phyloP scores from a whole-genome alignment of 768 basidiomycete genomes.

The Naematelia aurantialba region DNA sequence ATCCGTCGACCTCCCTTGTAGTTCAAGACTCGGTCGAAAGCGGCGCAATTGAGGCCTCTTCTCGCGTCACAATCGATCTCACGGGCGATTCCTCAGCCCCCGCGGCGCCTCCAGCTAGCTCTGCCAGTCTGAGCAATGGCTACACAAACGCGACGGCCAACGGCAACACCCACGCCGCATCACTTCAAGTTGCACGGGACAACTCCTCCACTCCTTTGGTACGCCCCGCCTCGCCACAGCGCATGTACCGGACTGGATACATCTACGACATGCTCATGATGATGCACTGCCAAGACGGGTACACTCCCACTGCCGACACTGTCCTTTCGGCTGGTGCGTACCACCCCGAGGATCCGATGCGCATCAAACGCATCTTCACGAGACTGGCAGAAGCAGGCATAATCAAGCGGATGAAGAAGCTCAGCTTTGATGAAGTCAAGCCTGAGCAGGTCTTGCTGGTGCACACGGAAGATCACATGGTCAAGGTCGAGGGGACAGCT shows the following conservation, averaged over 20 bases:
- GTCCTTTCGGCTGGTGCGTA: conserved; percentile 53
- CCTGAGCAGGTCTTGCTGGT: conserved; percentile 80
- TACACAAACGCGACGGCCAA: neutral
- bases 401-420: conserved; percentile 67
- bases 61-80: neutral
- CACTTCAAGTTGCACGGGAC: neutral
- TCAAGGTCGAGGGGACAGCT: conserved; percentile 76
- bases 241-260: conserved; percentile 61
- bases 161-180: neutral
- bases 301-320: conserved; percentile 32
- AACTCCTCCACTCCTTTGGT: neutral
- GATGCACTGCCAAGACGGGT: conserved; percentile 61
- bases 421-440: conserved; percentile 70
- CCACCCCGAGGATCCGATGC: conserved; percentile 72
- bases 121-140: neutral
- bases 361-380: conserved; percentile 73
- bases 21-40: neutral
- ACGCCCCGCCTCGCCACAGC: neutral
- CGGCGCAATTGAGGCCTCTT: neutral
- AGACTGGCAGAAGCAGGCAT: conserved; percentile 62
- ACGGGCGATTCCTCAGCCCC: neutral
- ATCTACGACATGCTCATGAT: conserved; percentile 86
- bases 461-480: conserved; percentile 87
- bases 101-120: neutral
- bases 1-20: neutral